Base-by-base conservation (phyloP, 192 early-diverging fungal genomes). In the Entophlyctis luteolus region DNA sequence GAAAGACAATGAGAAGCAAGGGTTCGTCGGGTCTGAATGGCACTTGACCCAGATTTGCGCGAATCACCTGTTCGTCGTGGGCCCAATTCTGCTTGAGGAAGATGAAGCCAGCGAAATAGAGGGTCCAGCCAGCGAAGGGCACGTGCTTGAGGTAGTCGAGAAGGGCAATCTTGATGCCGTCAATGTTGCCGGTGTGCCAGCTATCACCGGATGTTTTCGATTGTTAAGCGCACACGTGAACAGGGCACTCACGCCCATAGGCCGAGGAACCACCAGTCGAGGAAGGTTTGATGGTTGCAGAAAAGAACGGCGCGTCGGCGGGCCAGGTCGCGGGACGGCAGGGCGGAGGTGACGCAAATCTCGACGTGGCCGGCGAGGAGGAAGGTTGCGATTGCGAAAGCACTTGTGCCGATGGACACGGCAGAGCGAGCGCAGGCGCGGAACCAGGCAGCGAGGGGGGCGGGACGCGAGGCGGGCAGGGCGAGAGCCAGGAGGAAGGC, bases 201-300 rank as follows among this genome's bases (percentile, higher is more conserved):
- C 54, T 52, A 52, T 28, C 25, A 42, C 47, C 2, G 58, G 32
- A 20, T 60, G 25, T 5, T 16, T 22, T 20, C 20, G 14, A 2
- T 16, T 20, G 10, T 60, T 10, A 60, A 22, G 3, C 39, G 29
- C 8, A 42, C 10, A 60, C 35, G 38, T 28, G 2, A 20, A 42
- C 23, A 22, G 6, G 2, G 18, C 8, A 60, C 37, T 60, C 20
- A 60, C 58, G 37, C 58, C 18, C 12, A 46, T 22, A 60, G 20
- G 31, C 60, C 60, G 8, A 63, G 47, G 18, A 47, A 63, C 42
- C 42, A 63, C 60, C 60, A 63, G 32, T 63, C 60, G 2, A 49
- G 6, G 18, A 49, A 63, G 16, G 46, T 63, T 49, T 63, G 60
- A 49, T 63, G 60, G 31, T 63, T 63, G 46, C 46, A 25, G 32